Evolutionary conservation across 1,139 yeast species (phyloP).

Genomic region (Nematodospora anomalae): DNA sequence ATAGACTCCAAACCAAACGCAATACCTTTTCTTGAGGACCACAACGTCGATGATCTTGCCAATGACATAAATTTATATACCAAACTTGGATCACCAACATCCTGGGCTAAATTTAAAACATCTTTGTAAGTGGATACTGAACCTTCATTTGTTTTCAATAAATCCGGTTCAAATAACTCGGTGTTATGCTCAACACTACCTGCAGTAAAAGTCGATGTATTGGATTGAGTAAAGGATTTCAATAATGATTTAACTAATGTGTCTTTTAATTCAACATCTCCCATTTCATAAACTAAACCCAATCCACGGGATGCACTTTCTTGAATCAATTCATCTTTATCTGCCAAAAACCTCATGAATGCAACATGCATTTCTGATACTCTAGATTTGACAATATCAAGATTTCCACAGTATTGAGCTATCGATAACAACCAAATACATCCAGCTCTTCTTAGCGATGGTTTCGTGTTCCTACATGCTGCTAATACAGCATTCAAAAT

Average conservation of each 20-base stretch:
- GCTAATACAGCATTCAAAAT: conserved; percentile 51
- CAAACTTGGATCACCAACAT: conserved; percentile 92
- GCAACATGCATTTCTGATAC: conserved; percentile 64
- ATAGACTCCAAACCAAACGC: conserved; percentile 92
- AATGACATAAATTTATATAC: conserved; percentile 93
- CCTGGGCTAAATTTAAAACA: conserved; percentile 82
- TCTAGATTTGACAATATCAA: conserved; percentile 39
- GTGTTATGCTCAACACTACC: conserved; percentile 81
- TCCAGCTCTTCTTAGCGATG: conserved; percentile 69
- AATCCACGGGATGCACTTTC: conserved; percentile 92
- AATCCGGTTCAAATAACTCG: conserved; percentile 80
- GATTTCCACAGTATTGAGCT: conserved; percentile 68
- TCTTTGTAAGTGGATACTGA: conserved; percentile 88
- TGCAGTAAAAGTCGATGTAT: conserved; percentile 52
- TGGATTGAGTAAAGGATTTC: conserved; percentile 73
- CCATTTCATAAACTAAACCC: conserved; percentile 76
- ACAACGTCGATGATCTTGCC: conserved; percentile 82
- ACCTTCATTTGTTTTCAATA: conserved; percentile 76
- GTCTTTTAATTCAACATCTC: conserved; percentile 68
- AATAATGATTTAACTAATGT: conserved; percentile 73
- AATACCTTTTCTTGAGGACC: conserved; percentile 93
- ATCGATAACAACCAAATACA: conserved; percentile 86
- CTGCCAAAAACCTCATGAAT: conserved; percentile 75
- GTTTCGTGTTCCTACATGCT: conserved; percentile 66
- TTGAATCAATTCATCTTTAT: conserved; percentile 80